Base-by-base conservation (phyloP, 2,329 filamentous ascomycete species). In the Aspergillus awamori region DNA sequence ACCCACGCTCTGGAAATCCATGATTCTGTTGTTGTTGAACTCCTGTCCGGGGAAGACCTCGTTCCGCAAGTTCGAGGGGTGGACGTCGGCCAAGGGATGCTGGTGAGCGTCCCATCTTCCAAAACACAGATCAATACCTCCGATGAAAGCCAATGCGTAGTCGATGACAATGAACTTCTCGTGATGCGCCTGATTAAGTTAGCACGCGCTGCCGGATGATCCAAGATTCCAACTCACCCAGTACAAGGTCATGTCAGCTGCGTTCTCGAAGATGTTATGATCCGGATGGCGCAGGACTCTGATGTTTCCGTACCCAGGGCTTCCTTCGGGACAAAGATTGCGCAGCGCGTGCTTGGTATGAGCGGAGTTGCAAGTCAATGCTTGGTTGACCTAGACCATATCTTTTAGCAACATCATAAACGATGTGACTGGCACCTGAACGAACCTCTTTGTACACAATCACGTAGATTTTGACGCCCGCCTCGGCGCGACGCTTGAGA, bases 151-250 rank as follows among this genome's bases (percentile, higher is more conserved):
- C 68, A 94, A 79, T 15, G 88, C 85, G 72, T 96, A 96, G 78
- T 98, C 95, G 57, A 98, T 90, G 17, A 99, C 91, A 58, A 98
- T 90, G 72, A 97, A 96, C 74, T 99, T 99, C 71, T 99, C 95
- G 74, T 99, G 95, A 74, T 99, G 95, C 0, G 95, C 95, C 77
- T 76, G 49, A 17, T 22, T 3, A 41, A 13, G 51, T 69, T 60
- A 69, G 51, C 24, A 17, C 8, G 15, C n/a, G 10, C 17, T 17
- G 6, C 5, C 5, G 10, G 8, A 15, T 3, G 30, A 1, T 15
- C 13, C 13, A 11, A n/a, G 8, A 51, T 4, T 5, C 11, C 26
- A 11, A 43, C 73, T 53, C 70, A 81, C 79, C 87, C 94, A 98
- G 80, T 97, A 97, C 72, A 97, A 92, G 0, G 93, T 97, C 91